Evolutionary conservation across 2,329 filamentous ascomycete species (phyloP), one percentile per base, ranked within the genome.

Genomic region (Beauveria sp.): DNA sequence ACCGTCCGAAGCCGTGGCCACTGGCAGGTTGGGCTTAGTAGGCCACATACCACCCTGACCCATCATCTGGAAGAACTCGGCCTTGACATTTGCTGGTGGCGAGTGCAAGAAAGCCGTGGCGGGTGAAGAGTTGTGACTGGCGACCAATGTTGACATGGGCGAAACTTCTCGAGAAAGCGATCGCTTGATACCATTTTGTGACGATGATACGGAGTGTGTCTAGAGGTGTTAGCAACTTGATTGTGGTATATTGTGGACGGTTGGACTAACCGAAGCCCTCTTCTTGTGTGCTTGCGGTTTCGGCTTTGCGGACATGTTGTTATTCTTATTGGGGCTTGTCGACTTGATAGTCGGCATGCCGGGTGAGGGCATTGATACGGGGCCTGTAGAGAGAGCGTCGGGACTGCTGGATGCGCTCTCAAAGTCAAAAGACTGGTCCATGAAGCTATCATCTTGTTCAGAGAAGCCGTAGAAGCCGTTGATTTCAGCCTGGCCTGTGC

Each of bases 361-460:
- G n/a, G 75, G 74, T 7, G 78, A 81, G 9, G 76, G 73, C 65
- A 79, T 76, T 60, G 75, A 69, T 10, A 64, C 58, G 42, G 65
- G 69, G 16, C 62, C 64, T 12, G 62, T 65, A 40, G 65, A 67
- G 16, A 68, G 53, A 9, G 73, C 75, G 61, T 77, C 79, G 6
- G 85, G 83, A 64, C 83, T 88, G 66, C 79, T 84, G 2, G 82
- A 80, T 9, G 80, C 80, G 66, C 82, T 84, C 18, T 82, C 80
- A 68, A 87, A 86, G 65, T 85, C 81, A 66, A 86, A 84, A 53
- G 77, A 74, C 51, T 75, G 74, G 58, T 80, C 75, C 75, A 81
- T 78, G 57, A 76, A 76, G 65, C 75, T 75, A 63, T 80, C 79
- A 61, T 73, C 71, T 20, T 71, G 66, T n/a, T 72, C 68, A 34